Evolutionary conservation across 805 yeast species (phyloP).

Genomic region (Cyberlindnera galapagoensis): DNA sequence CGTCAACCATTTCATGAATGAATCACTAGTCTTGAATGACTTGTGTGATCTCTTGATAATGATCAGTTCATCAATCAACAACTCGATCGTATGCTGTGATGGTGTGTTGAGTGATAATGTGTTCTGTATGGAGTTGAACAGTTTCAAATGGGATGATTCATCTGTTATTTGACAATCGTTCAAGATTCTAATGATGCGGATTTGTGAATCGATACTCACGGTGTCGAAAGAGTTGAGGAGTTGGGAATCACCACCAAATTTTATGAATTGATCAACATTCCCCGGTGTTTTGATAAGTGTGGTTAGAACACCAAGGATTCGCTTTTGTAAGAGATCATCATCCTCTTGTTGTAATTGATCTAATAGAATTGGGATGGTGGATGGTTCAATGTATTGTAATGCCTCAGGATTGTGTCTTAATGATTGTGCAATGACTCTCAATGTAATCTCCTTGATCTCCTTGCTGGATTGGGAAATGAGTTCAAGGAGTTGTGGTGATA

Average conservation of each 20-base stretch:
- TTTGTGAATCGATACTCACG: conserved; percentile 24
- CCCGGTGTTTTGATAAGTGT: conserved; percentile 33
- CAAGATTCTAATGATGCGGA: conserved; percentile 39
- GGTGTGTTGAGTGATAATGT: conserved; percentile 21
- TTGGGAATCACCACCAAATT: conserved; percentile 15
- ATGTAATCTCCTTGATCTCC: conserved; percentile 41
- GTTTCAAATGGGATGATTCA: conserved; percentile 8
- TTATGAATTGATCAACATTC: conserved; percentile 25
- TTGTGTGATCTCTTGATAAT: conserved; percentile 26
- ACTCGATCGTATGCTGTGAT: conserved; percentile 36
- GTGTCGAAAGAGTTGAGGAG: conserved; percentile 22
- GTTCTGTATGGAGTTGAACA: conserved; percentile 16
- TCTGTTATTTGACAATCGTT: no score
- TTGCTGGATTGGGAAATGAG: conserved; percentile 24
- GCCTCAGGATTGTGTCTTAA: conserved; percentile 73
- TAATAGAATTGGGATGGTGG: conserved; percentile 9
- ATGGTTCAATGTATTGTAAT: conserved; percentile 27
- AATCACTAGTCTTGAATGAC: conserved; percentile 23
- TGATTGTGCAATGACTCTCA: conserved; percentile 58
- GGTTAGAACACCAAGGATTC: conserved; percentile 46
- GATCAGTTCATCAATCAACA: conserved; percentile 34
- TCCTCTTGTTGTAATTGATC: conserved; percentile 8
- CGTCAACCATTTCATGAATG: conserved; percentile 61
- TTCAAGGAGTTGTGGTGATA: conserved; percentile 22
- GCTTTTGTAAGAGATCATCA: conserved; percentile 35